Base-by-base conservation (phyloP, 164 flowering plant species). In the Vitis cinerea region DNA sequence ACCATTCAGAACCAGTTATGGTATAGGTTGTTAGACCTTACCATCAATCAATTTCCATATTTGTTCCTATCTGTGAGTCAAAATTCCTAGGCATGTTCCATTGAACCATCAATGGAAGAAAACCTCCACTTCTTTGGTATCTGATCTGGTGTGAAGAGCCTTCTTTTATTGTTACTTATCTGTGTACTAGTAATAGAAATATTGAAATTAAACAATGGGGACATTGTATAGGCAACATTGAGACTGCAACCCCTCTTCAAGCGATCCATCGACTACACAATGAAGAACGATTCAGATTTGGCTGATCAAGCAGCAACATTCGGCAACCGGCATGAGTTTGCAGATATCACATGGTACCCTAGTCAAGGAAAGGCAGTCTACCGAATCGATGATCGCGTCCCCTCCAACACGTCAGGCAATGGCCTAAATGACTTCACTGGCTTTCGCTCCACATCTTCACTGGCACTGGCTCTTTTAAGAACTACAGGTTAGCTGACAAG, bases 241-340 rank as follows among this genome's bases (percentile, higher is more conserved):
- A 83, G 74, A 67, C 66, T 91, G 51, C 72, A 89, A 66, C 89
- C 89, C 0, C 50, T 84, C 0, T 88, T 89, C 84, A 91, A 88
- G 75, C 71, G 97, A 59, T 84, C 91, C 48, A 66, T 90, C 16
- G 82, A 86, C 1, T 74, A 74, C 60, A 0, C 59, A 65, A 66
- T 8, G 31, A 82, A 73, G 55, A 66, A 67, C 37, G 94, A 89
- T 71, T 60, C 73, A 0, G 86, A 88, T 51, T 77, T 91, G 74
- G 88, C 75, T 14, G 87, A 86, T 13, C 59, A 74, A 64, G 89
- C 76, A 0, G 62, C 30, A 0, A 75, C 27, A 10, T 88, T 91
- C 31, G 94, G 94, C 3, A 72, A 67, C 1, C 67, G 80, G 58
- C 88, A 90, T 54, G 95, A 89, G 74, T 89, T 85, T 66, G 84